Conservation (phyloP, 2,329 filamentous ascomycete species). For the Penicillium palitans region DNA sequence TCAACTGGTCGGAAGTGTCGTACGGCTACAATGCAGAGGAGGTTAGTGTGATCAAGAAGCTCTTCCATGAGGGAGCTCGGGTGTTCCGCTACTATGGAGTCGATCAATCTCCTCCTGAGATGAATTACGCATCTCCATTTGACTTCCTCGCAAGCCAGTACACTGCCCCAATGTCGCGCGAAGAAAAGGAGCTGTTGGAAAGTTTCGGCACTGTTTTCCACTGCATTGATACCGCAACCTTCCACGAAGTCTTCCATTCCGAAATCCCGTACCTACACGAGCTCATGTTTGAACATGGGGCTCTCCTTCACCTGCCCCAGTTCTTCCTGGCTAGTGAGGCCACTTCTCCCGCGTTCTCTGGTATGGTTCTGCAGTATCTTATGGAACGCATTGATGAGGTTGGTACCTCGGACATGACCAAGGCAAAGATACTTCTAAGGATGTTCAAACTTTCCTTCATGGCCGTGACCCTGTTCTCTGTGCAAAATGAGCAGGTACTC, state of each 20-base stretch:
- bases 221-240: conserved; percentile 95
- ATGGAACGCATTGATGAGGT: conserved; percentile 97
- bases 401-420: conserved; percentile 85
- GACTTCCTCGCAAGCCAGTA: conserved; percentile 95
- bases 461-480: conserved; percentile 94
- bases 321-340: conserved; percentile 99
- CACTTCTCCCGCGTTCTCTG: conserved; percentile 94
- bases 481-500: conserved; percentile 92
- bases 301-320: conserved; percentile 90
- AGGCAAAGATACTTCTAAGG: conserved; percentile 85
- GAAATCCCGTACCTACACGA: conserved; percentile 96
- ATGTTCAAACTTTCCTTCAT: conserved; percentile 99
- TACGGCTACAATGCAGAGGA: conserved; percentile 97
- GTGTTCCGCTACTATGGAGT: conserved; percentile 97
- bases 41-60: conserved; percentile 91
- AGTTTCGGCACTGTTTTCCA: conserved; percentile 98
- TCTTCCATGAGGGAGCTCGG: conserved; percentile 93
- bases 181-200: conserved; percentile 96
- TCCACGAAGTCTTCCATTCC: conserved; percentile 96
- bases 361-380: conserved; percentile 94
- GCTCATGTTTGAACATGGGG: conserved; percentile 96
- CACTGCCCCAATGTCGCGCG: conserved; percentile 88
- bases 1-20: conserved; percentile 93
- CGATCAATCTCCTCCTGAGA: conserved; percentile 72
- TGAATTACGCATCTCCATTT: conserved; percentile 74